phyloP scores from a whole-genome alignment of 805 yeast genomes.

The Wickerhamiella qilinensis region DNA sequence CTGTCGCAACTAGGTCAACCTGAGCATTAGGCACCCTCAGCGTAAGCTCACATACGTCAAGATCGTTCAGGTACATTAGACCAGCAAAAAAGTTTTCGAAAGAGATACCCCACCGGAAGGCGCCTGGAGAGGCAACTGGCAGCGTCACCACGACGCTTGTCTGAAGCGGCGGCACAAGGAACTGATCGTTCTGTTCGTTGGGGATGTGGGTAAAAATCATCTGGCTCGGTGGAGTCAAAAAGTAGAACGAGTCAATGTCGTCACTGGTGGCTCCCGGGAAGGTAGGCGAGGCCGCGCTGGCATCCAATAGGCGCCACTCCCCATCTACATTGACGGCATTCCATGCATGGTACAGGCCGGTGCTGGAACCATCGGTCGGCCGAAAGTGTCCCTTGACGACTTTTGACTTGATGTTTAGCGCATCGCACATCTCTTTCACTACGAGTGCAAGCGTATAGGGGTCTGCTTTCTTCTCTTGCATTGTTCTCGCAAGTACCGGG shows the following conservation, averaged over 20 bases:
- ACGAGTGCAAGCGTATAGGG: constrained; percentile 63
- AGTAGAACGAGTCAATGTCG: constrained; percentile 43
- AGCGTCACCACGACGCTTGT: constrained; percentile 60
- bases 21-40: constrained; percentile 46
- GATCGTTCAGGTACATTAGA: constrained; percentile 51
- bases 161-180: constrained; percentile 70
- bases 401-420: constrained; percentile 57
- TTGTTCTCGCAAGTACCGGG: constrained; percentile 13
- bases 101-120: constrained; percentile 40
- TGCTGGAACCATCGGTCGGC: constrained; percentile 43
- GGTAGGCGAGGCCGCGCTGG: constrained; percentile 42
- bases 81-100: constrained; percentile 64
- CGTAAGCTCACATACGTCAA: constrained; percentile 67
- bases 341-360: constrained; percentile 61
- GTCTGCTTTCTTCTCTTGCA: constrained; percentile 36
- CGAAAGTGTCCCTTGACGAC: constrained; percentile 72
- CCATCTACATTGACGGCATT: constrained; percentile 58
- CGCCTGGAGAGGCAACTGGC: constrained; percentile 79
- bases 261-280: constrained; percentile 34
- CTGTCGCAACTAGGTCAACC: constrained; percentile 45
- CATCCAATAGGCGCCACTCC: constrained; percentile 70
- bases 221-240: constrained; percentile 59
- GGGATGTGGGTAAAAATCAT: constrained; percentile 81
- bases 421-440: constrained; percentile 54
- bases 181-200: constrained; percentile 61